phyloP scores from a whole-genome alignment of 305 asterid genomes.

The Ilex paraguariensis region DNA sequence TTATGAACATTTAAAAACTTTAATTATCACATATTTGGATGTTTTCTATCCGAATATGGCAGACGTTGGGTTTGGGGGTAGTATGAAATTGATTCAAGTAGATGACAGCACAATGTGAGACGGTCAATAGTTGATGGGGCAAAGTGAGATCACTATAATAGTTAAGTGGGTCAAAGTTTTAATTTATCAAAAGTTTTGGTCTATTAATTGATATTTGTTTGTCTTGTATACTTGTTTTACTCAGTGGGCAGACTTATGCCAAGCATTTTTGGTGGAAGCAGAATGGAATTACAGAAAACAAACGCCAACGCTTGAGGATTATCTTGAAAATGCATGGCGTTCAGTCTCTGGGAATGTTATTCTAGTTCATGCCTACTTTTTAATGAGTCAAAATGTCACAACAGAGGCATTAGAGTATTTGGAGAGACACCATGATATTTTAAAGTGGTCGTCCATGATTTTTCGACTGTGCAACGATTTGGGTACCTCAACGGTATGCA shows the following conservation, averaged over 20 bases:
- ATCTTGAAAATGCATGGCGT: conserved; percentile 7
- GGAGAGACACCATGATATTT: conserved; percentile 1
- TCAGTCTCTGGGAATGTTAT: conserved; percentile 11
- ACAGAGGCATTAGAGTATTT: background rate
- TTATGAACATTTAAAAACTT: too few species aligned
- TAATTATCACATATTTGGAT: too few species aligned
- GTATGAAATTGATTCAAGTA: too few species aligned
- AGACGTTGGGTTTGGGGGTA: too few species aligned
- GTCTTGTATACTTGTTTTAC: background rate
- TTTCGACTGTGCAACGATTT: conserved; percentile 12
- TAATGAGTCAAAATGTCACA: conserved; percentile 1
- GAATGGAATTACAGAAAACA: conserved; percentile 3
- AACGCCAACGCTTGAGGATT: conserved; percentile 11
- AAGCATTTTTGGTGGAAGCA: conserved; percentile 15
- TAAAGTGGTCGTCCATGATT: conserved; percentile 10
- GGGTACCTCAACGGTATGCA: background rate
- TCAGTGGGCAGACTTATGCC: conserved; percentile 22
- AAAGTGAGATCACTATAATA: too few species aligned
- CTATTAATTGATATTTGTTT: too few species aligned
- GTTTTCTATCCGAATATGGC: too few species aligned
- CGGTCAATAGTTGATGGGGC: too few species aligned
- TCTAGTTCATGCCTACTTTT: conserved; percentile 10
- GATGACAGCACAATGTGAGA: too few species aligned
- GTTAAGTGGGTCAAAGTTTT: too few species aligned
- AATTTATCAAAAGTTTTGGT: too few species aligned